Evolutionary conservation across 1,139 yeast species (phyloP), one percentile per base, ranked within the genome.

Genomic region (Debaryomyces nepalensis): DNA sequence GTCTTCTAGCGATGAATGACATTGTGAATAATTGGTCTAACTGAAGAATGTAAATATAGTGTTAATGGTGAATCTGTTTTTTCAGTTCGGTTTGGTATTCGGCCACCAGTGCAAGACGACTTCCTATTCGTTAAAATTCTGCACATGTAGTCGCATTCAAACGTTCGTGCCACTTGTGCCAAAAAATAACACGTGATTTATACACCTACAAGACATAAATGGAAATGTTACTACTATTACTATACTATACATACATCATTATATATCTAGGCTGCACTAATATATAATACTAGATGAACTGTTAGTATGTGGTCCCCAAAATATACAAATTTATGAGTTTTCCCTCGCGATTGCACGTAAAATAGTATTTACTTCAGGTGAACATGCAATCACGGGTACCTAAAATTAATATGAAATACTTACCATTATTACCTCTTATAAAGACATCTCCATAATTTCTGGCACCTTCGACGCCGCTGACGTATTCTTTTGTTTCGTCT

Each of bases 361-460:
- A n/a, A n/a, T n/a, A n/a, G n/a, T n/a, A n/a, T n/a, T n/a, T n/a
- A n/a, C n/a, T n/a, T n/a, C n/a, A n/a, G n/a, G n/a, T n/a, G n/a
- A n/a, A n/a, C n/a, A n/a, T n/a, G n/a, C n/a, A n/a, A n/a, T n/a
- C n/a, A n/a, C n/a, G n/a, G n/a, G n/a, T n/a, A n/a, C n/a, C n/a
- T n/a, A n/a, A n/a, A n/a, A n/a, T n/a, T n/a, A n/a, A n/a, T 20
- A 11, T 30, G 19, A 12, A 8, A 36, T 61, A 83, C 82, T 68
- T 73, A 75, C 96, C 96, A 65, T 89, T 88, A 62, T 93, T 88
- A 31, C 99, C 99, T 67, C 99, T 83, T 49, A 93, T 81, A 63
- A 93, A 95, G 14, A 91, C 95, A 63, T 93, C 98, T 29, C 89
- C 91, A 57, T 84, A 87, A 33, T 73, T 74, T 42, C 63, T 62